Conservation (phyloP, 2,329 filamentous ascomycete genomes). For the Ophiostoma piceae region DNA sequence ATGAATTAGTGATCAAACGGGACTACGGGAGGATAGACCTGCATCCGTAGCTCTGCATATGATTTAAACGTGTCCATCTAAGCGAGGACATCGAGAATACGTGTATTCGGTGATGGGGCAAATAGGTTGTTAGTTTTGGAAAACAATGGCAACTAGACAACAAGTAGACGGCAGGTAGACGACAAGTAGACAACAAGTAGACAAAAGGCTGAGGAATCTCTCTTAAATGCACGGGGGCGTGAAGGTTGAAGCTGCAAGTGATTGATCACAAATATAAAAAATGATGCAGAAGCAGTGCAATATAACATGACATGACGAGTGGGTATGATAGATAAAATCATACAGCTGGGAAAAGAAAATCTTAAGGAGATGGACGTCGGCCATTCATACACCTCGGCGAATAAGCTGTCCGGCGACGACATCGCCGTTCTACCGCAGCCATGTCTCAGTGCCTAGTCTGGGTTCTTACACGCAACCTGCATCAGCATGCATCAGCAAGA, state of each 20-base stretch:
- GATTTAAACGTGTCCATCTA: background rate
- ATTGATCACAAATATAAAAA: no score
- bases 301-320: background rate
- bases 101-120: background rate
- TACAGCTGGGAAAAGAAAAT: background rate
- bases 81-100: background rate
- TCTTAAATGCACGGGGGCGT: no score
- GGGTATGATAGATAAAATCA: no score
- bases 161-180: no score
- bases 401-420: background rate
- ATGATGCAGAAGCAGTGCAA: no score
- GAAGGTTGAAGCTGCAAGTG: no score
- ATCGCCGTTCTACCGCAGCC: background rate
- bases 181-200: no score
- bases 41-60: conserved; percentile 3
- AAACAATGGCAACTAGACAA: background rate
- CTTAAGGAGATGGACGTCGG: background rate
- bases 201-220: no score
- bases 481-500: background rate
- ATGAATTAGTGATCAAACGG: background rate
- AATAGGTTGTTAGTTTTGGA: background rate
- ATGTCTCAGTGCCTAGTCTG: background rate
- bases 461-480: background rate
- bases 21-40: background rate
- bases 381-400: background rate